Evolutionary conservation across 139 green algal genomes (phyloP).

Genomic region (Coccomyxa sp.): DNA sequence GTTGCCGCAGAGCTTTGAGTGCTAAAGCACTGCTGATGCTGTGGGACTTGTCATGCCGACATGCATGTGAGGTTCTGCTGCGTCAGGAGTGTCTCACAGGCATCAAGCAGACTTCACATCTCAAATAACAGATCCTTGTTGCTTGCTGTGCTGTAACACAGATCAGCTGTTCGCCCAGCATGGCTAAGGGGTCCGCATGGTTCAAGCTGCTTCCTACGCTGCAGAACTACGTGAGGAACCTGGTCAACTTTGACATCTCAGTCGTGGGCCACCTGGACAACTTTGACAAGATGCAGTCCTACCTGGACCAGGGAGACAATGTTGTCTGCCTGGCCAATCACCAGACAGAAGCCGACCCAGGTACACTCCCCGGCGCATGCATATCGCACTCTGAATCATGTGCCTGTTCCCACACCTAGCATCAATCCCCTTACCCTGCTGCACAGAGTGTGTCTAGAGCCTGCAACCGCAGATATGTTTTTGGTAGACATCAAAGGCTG

Average conservation of each 20-base stretch:
- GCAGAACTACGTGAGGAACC: slow-evolving; percentile 70
- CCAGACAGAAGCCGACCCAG: slow-evolving; percentile 97
- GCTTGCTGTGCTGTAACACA: background rate
- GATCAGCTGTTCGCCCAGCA: too few relatives aligned
- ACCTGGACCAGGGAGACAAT: slow-evolving; percentile 81
- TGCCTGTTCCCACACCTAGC: too few relatives aligned
- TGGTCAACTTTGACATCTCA: slow-evolving; percentile 90
- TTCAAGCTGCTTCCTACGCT: too few relatives aligned
- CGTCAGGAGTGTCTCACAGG: too few relatives aligned
- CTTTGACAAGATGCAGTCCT: slow-evolving; percentile 38
- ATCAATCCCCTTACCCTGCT: too few relatives aligned
- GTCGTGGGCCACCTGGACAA: slow-evolving; percentile 57
- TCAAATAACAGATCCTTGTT: background rate
- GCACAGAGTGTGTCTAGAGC: too few relatives aligned
- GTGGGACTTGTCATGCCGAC: background rate
- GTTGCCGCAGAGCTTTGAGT: too few relatives aligned
- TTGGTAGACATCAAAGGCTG: too few relatives aligned
- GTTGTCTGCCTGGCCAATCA: slow-evolving; percentile 98
- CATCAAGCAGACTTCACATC: background rate
- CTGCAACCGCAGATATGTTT: too few relatives aligned
- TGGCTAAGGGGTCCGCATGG: too few relatives aligned
- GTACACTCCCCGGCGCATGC: slow-evolving; percentile 15
- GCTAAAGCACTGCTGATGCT: background rate
- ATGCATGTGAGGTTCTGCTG: background rate
- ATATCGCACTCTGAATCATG: too few relatives aligned